These are phyloP conservation scores for Paecilomyces niveus DNA, from an alignment of 2,329 filamentous ascomycete species.

Conservation along the genomic window DNA sequence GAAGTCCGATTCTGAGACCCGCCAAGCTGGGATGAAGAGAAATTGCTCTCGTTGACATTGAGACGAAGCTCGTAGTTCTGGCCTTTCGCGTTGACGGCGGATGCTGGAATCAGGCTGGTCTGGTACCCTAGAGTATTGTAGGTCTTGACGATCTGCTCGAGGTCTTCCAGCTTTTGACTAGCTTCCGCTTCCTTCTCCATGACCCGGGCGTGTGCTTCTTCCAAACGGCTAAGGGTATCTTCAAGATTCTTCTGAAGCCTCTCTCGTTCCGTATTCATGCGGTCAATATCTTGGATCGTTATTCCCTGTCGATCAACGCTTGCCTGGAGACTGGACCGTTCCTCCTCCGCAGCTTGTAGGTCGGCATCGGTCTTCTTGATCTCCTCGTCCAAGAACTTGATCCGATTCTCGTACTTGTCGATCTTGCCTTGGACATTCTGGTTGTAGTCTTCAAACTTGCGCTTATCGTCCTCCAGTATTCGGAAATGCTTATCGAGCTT, in stretches of 20 bases:
- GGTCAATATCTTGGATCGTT: slow-evolving; percentile 96
- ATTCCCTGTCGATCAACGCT: slow-evolving; percentile 89
- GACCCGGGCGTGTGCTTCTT: slow-evolving; percentile 77
- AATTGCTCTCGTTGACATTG: slow-evolving; percentile 74
- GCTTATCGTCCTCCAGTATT: slow-evolving; percentile 87
- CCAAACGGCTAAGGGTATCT: slow-evolving; percentile 64
- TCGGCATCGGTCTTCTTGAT: slow-evolving; percentile 71
- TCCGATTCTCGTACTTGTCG: slow-evolving; percentile 78
- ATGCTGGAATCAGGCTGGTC: slow-evolving; percentile 78
- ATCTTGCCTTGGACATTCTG: slow-evolving; percentile 73
- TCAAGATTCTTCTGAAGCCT: slow-evolving; percentile 86
- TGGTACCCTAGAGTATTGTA: slow-evolving; percentile 96
- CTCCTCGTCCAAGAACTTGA: slow-evolving; percentile 77
- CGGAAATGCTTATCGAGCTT: slow-evolving; percentile 84
- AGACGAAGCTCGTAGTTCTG: slow-evolving; percentile 78
- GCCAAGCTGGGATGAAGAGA: slow-evolving; percentile 55
- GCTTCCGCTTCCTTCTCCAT: slow-evolving; percentile 85
- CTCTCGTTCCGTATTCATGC: slow-evolving; percentile 94
- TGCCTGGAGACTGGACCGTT: slow-evolving; percentile 71
- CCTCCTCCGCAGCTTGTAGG: slow-evolving; percentile 71
- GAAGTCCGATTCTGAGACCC: slow-evolving; percentile 42
- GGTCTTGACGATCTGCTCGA: slow-evolving; percentile 81
- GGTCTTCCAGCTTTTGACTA: slow-evolving; percentile 75
- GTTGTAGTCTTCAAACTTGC: slow-evolving; percentile 95
- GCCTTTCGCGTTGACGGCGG: slow-evolving; percentile 78